Base-by-base conservation (phyloP, 2,329 filamentous ascomycete genomes). In the Beauveria scarabaeidicola region DNA sequence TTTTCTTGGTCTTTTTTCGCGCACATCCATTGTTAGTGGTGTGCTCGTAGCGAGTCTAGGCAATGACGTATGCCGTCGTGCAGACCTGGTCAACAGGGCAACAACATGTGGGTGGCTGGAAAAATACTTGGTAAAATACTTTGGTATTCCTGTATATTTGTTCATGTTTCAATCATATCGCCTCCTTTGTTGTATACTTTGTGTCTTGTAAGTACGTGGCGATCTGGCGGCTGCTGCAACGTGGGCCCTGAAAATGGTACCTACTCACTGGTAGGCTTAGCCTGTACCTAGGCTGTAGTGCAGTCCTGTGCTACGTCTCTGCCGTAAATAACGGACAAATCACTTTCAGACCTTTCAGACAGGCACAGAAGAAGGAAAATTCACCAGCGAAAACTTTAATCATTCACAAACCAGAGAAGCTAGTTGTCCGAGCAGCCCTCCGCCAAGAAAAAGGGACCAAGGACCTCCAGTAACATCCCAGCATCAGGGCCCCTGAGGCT, bases 381-480 rank as follows among this genome's bases (percentile, higher is more conserved):
- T 46, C 38, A 41, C 17, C 41, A n/a, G 10, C 8, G 9, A 52
- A 38, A 52, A 15, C 5, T n/a, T 10, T 23, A 52, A 52, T 11
- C 38, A 38, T 3, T 10, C 47, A n/a, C 19, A 19, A 11, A 51
- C 32, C 13, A 51, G n/a, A n/a, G 17, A 47, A 51, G 32, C 32
- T 19, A 21, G 52, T 54, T 54, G 52, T 53, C 52, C 38, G 52
- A 43, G 38, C 52, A 54, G 52, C 52, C 52, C 52, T 43, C 52
- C 36, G 27, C 36, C 17, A 21, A 8, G 38, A 53, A 27, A 36
- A 43, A 53, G 51, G 51, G 32, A 19, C 27, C n/a, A 13, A 15
- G 5, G 13, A 38, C 48, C 29, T 36, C 47, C 17, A 38, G n/a
- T 19, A 5, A 36, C 47, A 51, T 36, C 27, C 48, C 29, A 4